Base-by-base conservation (phyloP, 2,329 filamentous ascomycete genomes). In the Fusarium brachygibbosum region DNA sequence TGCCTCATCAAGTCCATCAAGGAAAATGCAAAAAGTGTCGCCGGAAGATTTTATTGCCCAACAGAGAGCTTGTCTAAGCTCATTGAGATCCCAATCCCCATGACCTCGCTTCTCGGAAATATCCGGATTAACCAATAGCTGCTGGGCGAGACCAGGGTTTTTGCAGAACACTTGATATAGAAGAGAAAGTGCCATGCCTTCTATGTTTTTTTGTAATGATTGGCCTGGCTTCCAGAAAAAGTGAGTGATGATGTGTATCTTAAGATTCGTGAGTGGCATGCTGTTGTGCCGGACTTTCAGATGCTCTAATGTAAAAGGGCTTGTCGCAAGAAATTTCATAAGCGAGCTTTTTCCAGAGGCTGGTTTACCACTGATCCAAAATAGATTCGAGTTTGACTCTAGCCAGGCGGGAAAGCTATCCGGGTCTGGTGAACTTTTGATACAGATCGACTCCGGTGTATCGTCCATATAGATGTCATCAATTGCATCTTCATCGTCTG, bases 301-400 rank as follows among this genome's bases (percentile, higher is more conserved):
- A 29, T 34, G 17, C 0, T 29, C 3, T 0, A 4, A 1, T 14
- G 54, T 41, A 4, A 1, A 1, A 2, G 0, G 0, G 3, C 14
- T 51, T 2, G 28, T 28, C 17, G 54, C 28, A 10, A 51, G 17
- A 2, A 23, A 52, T 1, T 37, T 55, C 31, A 55, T 31, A 0
- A 55, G 41, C 2, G 7, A 31, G 23, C 52, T 55, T 11, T 55
- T 55, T 0, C 52, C 52, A 0, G 52, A 55, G 1, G 23, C 52
- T 5, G 52, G 52, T 3, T 55, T 55, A 3, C 52, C 41, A 3
- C 54, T 57, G 9, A 57, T 8, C 54, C 54, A 57, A 4, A 57
- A 57, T 1, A 29, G 0, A 1, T 23, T 41, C 1, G 45, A 29
- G 5, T 41, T 13, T 0, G 35, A 57, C 4, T 34, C 13, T 10